These are phyloP conservation scores for Plantago ovata DNA, from an alignment of 257 asterid species.

Conservation along the genomic window DNA sequence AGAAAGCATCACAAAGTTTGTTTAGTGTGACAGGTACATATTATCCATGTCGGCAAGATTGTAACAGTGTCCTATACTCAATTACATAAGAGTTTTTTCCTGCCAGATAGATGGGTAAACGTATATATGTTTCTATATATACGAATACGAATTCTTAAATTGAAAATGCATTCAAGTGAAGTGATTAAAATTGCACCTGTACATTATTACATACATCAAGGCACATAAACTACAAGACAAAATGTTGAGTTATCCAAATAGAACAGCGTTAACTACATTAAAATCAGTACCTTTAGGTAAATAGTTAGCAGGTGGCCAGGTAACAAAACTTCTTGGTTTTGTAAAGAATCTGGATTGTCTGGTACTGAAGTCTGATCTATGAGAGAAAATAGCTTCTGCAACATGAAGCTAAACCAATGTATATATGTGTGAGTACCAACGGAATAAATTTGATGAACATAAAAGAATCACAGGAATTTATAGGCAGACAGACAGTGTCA, in stretches of 20 bases:
- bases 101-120: neutral
- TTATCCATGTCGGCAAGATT: neutral
- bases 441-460: neutral
- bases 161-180: neutral
- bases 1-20: neutral
- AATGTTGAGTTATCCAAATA: conserved; percentile 9
- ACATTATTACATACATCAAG: neutral
- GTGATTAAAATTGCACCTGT: neutral
- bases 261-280: conserved; percentile 9
- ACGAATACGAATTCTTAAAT: too few relatives aligned
- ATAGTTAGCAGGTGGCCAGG: conserved; percentile 94
- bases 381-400: conserved; percentile 96
- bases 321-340: conserved; percentile 88
- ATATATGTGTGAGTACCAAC: conserved; percentile 29
- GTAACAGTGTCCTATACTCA: neutral
- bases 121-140: neutral
- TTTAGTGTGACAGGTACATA: neutral
- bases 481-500: conserved; percentile 4
- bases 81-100: neutral
- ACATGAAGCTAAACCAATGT: conserved; percentile 63
- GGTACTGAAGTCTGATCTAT: conserved; percentile 91
- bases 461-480: conserved; percentile 12
- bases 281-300: conserved; percentile 70
- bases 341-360: conserved; percentile 90
- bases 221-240: conserved; percentile 13